phyloP scores from a whole-genome alignment of 2,329 filamentous ascomycete genomes.

The Pseudopithomyces maydicus region DNA sequence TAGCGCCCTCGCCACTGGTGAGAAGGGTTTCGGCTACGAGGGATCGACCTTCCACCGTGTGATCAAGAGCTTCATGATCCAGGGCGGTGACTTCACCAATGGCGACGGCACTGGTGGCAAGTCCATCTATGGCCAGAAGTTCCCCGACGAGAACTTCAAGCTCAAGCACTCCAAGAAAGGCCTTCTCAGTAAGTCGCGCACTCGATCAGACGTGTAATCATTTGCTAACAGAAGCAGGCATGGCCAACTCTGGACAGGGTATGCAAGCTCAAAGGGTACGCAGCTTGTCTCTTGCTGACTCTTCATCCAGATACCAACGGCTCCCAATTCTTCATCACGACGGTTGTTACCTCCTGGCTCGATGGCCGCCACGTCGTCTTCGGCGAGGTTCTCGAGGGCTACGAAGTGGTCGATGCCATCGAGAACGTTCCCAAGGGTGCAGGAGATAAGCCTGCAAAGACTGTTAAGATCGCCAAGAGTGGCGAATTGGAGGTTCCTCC shows the following conservation, averaged over 20 bases:
- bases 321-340: constrained; percentile 91
- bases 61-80: constrained; percentile 91
- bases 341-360: constrained; percentile 79
- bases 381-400: constrained; percentile 85
- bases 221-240: constrained; percentile 55
- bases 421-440: constrained; percentile 70
- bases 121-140: constrained; percentile 85
- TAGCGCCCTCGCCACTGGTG: constrained; percentile 79
- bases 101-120: constrained; percentile 83
- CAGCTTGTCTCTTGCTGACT: background rate
- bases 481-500: constrained; percentile 81
- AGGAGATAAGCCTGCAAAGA: constrained; percentile 70
- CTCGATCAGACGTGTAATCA: background rate
- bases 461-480: constrained; percentile 80
- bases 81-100: constrained; percentile 86
- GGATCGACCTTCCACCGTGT: constrained; percentile 86
- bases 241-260: constrained; percentile 77
- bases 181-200: constrained; percentile 63
- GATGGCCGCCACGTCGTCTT: constrained; percentile 87
- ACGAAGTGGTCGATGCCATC: constrained; percentile 79
- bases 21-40: constrained; percentile 85
- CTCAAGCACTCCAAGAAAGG: constrained; percentile 87
- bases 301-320: constrained; percentile 73
- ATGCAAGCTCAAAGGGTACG: background rate
- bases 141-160: constrained; percentile 94